Evolutionary conservation across 306 rosid species (phyloP).

Genomic region (Dryas alaskensis): DNA sequence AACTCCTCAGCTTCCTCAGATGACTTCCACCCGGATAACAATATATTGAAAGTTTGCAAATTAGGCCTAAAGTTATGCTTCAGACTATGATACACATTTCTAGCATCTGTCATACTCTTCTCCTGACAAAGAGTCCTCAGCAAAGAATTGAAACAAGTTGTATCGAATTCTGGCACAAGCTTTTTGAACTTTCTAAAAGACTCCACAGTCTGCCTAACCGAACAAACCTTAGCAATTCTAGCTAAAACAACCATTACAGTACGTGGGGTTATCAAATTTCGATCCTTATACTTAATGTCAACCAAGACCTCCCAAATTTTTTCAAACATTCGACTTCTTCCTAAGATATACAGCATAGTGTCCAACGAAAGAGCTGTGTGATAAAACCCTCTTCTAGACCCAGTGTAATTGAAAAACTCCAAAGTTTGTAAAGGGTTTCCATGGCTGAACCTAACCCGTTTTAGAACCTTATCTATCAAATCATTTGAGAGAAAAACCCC

Average conservation of each 20-base stretch:
- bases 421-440: constrained; percentile 67
- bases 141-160: constrained; percentile 63
- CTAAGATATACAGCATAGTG: constrained; percentile 76
- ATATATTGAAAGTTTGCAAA: constrained; percentile 76
- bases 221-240: constrained; percentile 75
- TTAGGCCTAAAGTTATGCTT: constrained; percentile 62
- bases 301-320: constrained; percentile 54
- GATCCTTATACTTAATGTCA: constrained; percentile 49
- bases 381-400: constrained; percentile 63
- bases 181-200: constrained; percentile 68
- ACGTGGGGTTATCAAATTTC: constrained; percentile 45
- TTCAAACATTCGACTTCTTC: constrained; percentile 63
- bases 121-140: constrained; percentile 85
- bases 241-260: constrained; percentile 77
- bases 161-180: constrained; percentile 56
- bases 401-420: constrained; percentile 66
- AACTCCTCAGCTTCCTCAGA: constrained; percentile 77
- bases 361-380: constrained; percentile 68
- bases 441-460: constrained; percentile 80
- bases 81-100: constrained; percentile 81
- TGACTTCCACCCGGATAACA: constrained; percentile 85
- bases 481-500: constrained; percentile 74
- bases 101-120: constrained; percentile 89
- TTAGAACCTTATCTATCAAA: constrained; percentile 62
- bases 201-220: constrained; percentile 78